Percentiles rank a stretch among this genome's conserved stretches.
Evolutionary conservation across 2,329 filamentous ascomycete species (phyloP).

Genomic region (Verticillium nubilum): DNA sequence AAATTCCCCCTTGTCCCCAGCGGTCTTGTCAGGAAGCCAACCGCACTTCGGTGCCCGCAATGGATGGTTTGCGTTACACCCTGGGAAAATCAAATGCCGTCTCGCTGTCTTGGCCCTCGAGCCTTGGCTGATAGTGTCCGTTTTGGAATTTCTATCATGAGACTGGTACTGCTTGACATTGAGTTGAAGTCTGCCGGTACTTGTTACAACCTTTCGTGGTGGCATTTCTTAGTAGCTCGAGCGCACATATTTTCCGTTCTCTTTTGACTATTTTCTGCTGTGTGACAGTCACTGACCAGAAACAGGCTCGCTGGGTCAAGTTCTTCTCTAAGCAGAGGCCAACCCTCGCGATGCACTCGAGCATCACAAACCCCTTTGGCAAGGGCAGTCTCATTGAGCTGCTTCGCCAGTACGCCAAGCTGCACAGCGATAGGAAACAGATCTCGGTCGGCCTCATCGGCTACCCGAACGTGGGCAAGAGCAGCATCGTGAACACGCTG

Average conservation of each 20-base stretch:
- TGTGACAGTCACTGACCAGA: slow-evolving; percentile 18
- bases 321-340: slow-evolving; percentile 84
- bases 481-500: slow-evolving; percentile 93
- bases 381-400: slow-evolving; percentile 92
- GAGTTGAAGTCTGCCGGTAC: slow-evolving; percentile 90
- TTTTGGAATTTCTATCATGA: slow-evolving; percentile 80
- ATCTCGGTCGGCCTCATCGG: slow-evolving; percentile 76
- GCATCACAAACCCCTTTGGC: slow-evolving; percentile 92
- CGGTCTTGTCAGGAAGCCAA: slow-evolving; percentile 80
- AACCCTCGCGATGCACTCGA: slow-evolving; percentile 90
- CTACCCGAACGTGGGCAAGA: slow-evolving; percentile 94
- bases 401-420: slow-evolving; percentile 82
- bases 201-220: slow-evolving; percentile 45
- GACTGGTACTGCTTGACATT: slow-evolving; percentile 79
- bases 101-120: slow-evolving; percentile 64
- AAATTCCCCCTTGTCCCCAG: slow-evolving; percentile 46
- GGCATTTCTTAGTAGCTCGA: slow-evolving; percentile 96
- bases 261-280: slow-evolving; percentile 5
- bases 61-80: slow-evolving; percentile 97
- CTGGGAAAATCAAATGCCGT: slow-evolving; percentile 84
- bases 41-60: slow-evolving; percentile 50
- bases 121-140: slow-evolving; percentile 70
- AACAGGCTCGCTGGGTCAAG: slow-evolving; percentile 88
- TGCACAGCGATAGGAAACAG: slow-evolving; percentile 89
- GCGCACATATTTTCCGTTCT: slow-evolving; percentile 56